phyloP scores from a whole-genome alignment of 805 yeast species.

The Lipomyces kockii region DNA sequence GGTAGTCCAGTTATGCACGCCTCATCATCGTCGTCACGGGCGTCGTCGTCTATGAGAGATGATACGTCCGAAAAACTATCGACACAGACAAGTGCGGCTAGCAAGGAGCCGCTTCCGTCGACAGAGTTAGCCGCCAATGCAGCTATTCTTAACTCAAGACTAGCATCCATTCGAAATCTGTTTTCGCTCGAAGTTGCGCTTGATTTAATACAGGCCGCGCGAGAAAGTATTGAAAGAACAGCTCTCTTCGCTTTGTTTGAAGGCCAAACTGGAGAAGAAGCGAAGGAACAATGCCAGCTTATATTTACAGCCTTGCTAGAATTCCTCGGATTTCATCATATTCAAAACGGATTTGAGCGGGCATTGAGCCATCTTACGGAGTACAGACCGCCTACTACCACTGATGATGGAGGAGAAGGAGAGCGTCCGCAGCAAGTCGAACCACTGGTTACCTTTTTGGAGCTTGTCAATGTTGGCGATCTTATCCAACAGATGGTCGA shows the following conservation, averaged over 20 bases:
- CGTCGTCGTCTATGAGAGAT: constrained; percentile 16
- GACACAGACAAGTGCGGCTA: background rate
- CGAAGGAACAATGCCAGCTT: constrained; percentile 58
- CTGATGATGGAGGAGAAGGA: constrained; percentile 28
- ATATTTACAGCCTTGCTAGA: constrained; percentile 70
- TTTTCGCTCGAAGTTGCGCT: constrained; percentile 82
- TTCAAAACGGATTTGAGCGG: constrained; percentile 81
- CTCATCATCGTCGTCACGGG: constrained; percentile 21
- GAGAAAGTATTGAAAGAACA: constrained; percentile 64
- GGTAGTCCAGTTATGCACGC: constrained; percentile 13
- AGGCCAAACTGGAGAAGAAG: constrained; percentile 45
- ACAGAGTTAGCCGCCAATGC: constrained; percentile 80
- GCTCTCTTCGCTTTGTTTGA: constrained; percentile 50
- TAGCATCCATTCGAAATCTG: constrained; percentile 74
- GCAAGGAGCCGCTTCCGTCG: constrained; percentile 45
- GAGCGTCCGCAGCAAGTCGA: constrained; percentile 47
- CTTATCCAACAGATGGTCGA: constrained; percentile 89
- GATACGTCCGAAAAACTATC: constrained; percentile 20
- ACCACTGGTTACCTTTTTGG: constrained; percentile 85
- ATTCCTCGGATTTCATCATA: constrained; percentile 70
- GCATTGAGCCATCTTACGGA: constrained; percentile 72
- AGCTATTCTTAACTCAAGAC: constrained; percentile 72
- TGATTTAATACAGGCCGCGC: constrained; percentile 69
- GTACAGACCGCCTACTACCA: constrained; percentile 61
- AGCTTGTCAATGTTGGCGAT: constrained; percentile 90